Evolutionary conservation across 2,329 filamentous ascomycete species (phyloP).

Genomic region (Calonectria hawksworthii): DNA sequence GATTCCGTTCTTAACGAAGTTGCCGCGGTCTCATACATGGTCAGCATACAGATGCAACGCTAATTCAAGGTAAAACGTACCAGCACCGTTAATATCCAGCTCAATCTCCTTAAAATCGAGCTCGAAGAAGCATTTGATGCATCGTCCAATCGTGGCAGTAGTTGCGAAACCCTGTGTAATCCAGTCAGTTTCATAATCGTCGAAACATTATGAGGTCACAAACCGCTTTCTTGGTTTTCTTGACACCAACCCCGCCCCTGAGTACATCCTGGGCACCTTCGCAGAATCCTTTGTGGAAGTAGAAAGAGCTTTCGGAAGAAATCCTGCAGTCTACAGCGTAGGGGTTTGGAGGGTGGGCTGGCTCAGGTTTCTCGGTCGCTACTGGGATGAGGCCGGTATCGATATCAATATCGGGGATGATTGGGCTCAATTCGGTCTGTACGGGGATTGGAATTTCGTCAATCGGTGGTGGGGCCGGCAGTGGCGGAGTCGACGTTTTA

Average conservation of each 20-base stretch:
- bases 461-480: neutral
- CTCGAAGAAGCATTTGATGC: constrained; percentile 67
- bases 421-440: neutral
- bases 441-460: neutral
- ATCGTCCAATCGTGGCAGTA: constrained; percentile 62
- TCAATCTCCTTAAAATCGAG: constrained; percentile 67
- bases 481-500: constrained; percentile 9
- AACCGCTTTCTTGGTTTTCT: constrained; percentile 64
- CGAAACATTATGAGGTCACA: constrained; percentile 31
- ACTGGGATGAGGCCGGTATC: constrained; percentile 46
- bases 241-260: constrained; percentile 63
- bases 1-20: constrained; percentile 61
- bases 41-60: constrained; percentile 25
- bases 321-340: constrained; percentile 57
- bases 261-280: constrained; percentile 66
- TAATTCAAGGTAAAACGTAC: constrained; percentile 50
- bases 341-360: constrained; percentile 36
- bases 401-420: constrained; percentile 22
- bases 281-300: constrained; percentile 68
- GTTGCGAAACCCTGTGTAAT: constrained; percentile 56
- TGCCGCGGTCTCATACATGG: constrained; percentile 57
- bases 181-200: constrained; percentile 9
- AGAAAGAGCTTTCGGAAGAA: constrained; percentile 62
- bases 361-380: constrained; percentile 31
- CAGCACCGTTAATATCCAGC: constrained; percentile 62